Base-by-base conservation (phyloP, 768 basidiomycete genomes). In the Mycena pura region DNA sequence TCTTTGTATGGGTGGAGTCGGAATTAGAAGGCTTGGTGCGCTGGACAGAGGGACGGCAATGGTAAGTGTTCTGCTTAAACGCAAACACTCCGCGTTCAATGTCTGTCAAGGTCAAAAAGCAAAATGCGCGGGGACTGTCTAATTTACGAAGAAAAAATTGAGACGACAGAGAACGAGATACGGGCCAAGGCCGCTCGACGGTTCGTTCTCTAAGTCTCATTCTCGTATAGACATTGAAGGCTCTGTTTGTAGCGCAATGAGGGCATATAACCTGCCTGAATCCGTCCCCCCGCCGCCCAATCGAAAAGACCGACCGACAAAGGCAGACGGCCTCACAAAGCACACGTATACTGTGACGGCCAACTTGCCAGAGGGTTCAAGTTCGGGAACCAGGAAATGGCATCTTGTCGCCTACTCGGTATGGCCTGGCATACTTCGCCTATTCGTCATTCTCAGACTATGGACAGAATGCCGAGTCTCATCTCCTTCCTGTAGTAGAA, bases 1-100 rank as follows among this genome's bases (percentile, higher is more conserved):
- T 87, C 41, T 88, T 86, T 64, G 86, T 88, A 28, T 88, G 87
- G 87, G 87, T 88, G 63, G 86, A 88, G 68, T 85, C 85, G 6
- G 86, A 84, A 50, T 80, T 81, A 7, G 78, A 78, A 22, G 63
- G 67, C 38, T 64, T 85, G 28, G 73, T 86, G 51, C 78, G 87
- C 15, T 88, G 86, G 86, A 88, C 86, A n/a, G 86, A 88, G 60
- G 86, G 86, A 1, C 76, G 85, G 47, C 75, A 86, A 68, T 88
- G 86, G 87, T 82, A 64, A 44, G 75, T 17, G 32, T 24, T 32
- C 39, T 48, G 27, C 43, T 53, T 28, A 27, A n/a, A 36, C 9
- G 19, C 21, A 1, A 14, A n/a, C 11, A 5, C 11, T 15, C 11
- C 28, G 29, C 21, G 13, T 7, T 62, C 17, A n/a, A 24, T 39